Evolutionary conservation across 345 rosid genomes (phyloP).

Genomic region (Combretum micranthum): DNA sequence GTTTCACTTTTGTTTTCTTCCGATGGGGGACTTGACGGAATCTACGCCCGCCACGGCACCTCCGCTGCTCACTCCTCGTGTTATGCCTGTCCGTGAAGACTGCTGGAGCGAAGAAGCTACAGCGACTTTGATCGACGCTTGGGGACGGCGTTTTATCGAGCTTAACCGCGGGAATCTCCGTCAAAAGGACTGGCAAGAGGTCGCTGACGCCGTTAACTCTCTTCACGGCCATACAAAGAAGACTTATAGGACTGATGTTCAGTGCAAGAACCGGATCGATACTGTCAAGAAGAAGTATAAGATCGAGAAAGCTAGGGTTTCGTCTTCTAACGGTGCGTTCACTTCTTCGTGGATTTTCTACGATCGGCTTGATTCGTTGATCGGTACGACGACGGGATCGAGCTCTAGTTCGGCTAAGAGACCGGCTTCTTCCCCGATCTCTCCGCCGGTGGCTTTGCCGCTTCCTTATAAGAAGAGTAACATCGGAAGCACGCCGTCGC

Average conservation of each 20-base stretch:
- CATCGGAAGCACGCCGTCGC: conserved; percentile 10
- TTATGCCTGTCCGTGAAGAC: conserved; percentile 79
- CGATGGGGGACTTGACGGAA: conserved; percentile 40
- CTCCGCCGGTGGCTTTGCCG: conserved; percentile 54
- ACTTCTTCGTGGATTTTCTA: conserved; percentile 80
- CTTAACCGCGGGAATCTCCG: conserved; percentile 94
- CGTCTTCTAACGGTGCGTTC: conserved; percentile 43
- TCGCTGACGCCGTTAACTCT: conserved; percentile 86
- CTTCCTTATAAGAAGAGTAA: conserved; percentile 19
- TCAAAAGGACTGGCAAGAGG: conserved; percentile 98
- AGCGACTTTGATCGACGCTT: conserved; percentile 80
- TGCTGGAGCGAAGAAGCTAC: conserved; percentile 99
- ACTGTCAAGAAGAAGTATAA: conserved; percentile 95
- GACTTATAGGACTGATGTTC: conserved; percentile 92
- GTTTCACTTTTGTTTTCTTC: too few species aligned
- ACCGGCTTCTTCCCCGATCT: conserved; percentile 30
- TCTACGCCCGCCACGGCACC: conserved; percentile 29
- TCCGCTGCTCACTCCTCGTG: conserved; percentile 31
- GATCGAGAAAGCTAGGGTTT: conserved; percentile 76
- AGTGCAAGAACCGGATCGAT: conserved; percentile 98
- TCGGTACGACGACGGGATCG: conserved; percentile 23
- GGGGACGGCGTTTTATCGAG: conserved; percentile 87
- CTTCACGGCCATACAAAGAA: conserved; percentile 80
- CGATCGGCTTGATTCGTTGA: conserved; percentile 64
- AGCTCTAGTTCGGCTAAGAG: too few species aligned